These are phyloP conservation scores for Boletus rubescentipes DNA, from an alignment of 768 basidiomycete species.

Conservation along the genomic window DNA sequence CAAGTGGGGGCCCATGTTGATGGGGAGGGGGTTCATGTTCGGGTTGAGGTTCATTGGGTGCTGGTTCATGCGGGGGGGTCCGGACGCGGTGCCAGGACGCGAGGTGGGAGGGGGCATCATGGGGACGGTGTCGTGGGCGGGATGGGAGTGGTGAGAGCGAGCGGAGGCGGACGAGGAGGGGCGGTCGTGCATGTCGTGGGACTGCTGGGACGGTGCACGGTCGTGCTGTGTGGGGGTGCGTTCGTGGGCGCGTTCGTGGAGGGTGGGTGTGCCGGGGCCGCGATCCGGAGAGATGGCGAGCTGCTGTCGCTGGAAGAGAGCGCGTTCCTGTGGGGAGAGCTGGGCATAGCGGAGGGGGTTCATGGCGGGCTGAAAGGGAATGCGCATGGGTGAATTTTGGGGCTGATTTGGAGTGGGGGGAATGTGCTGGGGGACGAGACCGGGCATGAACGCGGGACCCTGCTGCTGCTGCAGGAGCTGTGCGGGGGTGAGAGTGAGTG, in stretches of 20 bases:
- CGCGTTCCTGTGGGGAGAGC: slow-evolving; percentile 30
- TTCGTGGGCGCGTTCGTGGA: slow-evolving; percentile 27
- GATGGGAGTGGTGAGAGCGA: slow-evolving; percentile 30
- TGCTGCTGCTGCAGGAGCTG: slow-evolving; percentile 39
- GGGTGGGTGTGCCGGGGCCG: slow-evolving; percentile 18
- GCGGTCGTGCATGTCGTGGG: slow-evolving; percentile 28
- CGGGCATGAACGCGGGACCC: slow-evolving; percentile 10
- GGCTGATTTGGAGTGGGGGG: slow-evolving; percentile 16
- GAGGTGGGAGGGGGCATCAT: slow-evolving; percentile 28
- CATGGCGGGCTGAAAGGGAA: slow-evolving; percentile 14
- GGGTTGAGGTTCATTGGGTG: slow-evolving; percentile 23
- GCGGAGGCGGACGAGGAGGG: slow-evolving; percentile 29
- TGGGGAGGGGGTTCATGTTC: slow-evolving; percentile 16
- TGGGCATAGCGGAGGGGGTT: slow-evolving; percentile 29
- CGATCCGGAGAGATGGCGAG: slow-evolving; percentile 20
- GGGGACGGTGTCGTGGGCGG: slow-evolving; percentile 14
- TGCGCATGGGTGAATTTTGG: slow-evolving; percentile 25
- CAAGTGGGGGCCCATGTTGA: slow-evolving; percentile 17
- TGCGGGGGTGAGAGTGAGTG: slow-evolving; percentile 35
- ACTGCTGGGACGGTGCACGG: slow-evolving; percentile 21
- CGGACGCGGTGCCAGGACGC: slow-evolving; percentile 28
- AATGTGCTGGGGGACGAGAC: slow-evolving; percentile 19
- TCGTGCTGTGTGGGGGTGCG: slow-evolving; percentile 25
- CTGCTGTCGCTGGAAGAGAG: slow-evolving; percentile 29
- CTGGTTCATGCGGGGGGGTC: slow-evolving; percentile 28